Base-by-base conservation (phyloP, 2,329 filamentous ascomycete genomes). In the Pyrenochaeta sp. region DNA sequence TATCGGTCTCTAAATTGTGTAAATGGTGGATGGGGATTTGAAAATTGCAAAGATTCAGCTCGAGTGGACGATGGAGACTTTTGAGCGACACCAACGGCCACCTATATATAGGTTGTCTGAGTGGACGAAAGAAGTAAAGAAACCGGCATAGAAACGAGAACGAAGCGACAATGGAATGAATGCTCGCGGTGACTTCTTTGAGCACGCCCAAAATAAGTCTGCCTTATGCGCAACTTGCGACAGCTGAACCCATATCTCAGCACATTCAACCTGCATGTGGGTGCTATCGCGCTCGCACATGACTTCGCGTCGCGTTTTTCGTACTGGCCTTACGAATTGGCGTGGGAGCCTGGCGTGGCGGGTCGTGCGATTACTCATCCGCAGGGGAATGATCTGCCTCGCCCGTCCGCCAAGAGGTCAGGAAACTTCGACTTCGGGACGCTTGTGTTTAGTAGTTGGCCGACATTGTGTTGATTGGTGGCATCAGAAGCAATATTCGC, bases 301-400 rank as follows among this genome's bases (percentile, higher is more conserved):
- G 67, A 68, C 56, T 66, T 62, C 67, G 66, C 60, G 67, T 70
- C 63, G 64, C 50, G 60, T 62, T 56, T 42, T 40, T 66, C 59
- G 62, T 62, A 56, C 34, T 25, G 59, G 48, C 53, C 51, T 56
- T 59, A 22, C 42, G 43, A 50, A 52, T n/a, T 55, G 52, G 30
- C 46, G 50, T 59, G 30, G 27, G 25, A 43, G 52, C 47, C 47
- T 57, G 52, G 30, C 37, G 24, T 34, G 12, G 42, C 44, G 54
- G 45, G 45, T 58, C 47, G 51, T 34, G 47, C 39, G 50, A 53
- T 36, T 52, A 36, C 27, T 40, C 48, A 27, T 22, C 28, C 39
- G 45, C 47, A 15, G 50, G 43, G 34, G 52, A 48, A 57, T 44
- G 50, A 57, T 49, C 43, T 34, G 52, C 51, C 56, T 53, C 32